Base-by-base conservation (phyloP, 208 protist genomes). In the Crithidia thermophila region DNA sequence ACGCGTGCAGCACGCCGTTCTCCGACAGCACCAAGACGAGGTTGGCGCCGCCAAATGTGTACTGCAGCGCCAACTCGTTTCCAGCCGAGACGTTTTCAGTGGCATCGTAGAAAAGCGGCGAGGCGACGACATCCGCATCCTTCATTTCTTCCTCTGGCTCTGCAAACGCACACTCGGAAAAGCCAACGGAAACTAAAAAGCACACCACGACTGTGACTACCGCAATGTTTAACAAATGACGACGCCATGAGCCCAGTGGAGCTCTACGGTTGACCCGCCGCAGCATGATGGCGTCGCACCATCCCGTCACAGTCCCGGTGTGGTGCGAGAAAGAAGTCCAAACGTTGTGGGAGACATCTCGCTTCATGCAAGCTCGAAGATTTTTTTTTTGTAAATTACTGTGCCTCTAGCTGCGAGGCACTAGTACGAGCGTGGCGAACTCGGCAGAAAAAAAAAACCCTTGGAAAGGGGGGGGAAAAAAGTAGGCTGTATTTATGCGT, bases 1-100 rank as follows among this genome's bases (percentile, higher is more conserved):
- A 79, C 6, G 88, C 80, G 27, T 75, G 62, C 8, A 94, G 50
- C 14, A 56, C 59, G 1, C 88, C 88, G 21, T 85, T 57, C 30
- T 63, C 75, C 16, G 70, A 76, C 2, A 91, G 61, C 5, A 94
- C 53, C 14, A 94, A 64, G 11, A 76, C 50, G 57, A 89, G 74
- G 31, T 57, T 83, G 8, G 28, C 46, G 6, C 60, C 70, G 11
- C 47, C 67, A 39, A 86, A 75, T 10, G 64, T 79, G 68, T 81
- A 76, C 31, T 67, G 72, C 33, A 74, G 70, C 47, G 79, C 57
- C 13, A 93, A 23, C 11, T 75, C 61, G 21, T 18, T 39, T 25
- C 57, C 57, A 18, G 3, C 9, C 14, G n/a, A n/a, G n/a, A n/a
- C n/a, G n/a, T n/a, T n/a, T n/a, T n/a, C n/a, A n/a, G n/a, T n/a